These are phyloP conservation scores for Rutstroemia sp. DNA, from an alignment of 2,329 filamentous ascomycete genomes.

Conservation along the genomic window DNA sequence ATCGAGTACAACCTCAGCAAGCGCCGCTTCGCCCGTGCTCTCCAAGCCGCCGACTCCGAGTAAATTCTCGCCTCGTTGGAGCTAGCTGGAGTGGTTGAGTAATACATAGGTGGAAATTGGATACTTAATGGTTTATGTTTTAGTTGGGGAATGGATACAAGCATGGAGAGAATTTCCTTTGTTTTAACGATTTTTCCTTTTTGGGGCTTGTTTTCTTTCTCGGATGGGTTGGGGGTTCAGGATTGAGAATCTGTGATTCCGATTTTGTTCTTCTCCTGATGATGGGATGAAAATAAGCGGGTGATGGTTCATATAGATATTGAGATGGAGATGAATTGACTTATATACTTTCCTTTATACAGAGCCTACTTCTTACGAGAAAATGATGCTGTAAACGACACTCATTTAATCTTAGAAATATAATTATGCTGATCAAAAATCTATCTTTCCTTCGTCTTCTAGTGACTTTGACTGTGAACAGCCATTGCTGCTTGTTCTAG, in stretches of 20 bases:
- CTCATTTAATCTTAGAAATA: not conserved
- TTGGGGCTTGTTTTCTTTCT: not conserved
- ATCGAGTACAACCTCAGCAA: constrained; percentile 42
- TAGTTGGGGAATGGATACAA: not conserved
- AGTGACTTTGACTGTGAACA: not conserved
- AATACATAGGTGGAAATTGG: not conserved
- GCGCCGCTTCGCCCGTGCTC: constrained; percentile 29
- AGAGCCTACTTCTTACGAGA: not conserved
- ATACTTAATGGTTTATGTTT: not conserved
- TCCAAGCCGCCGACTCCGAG: constrained; percentile 13
- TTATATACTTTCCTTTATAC: not conserved
- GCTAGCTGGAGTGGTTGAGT: not conserved
- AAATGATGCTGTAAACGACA: constrained; percentile 1
- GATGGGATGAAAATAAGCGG: not conserved
- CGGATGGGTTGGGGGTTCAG: not conserved
- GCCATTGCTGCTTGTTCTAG: not conserved
- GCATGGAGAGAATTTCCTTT: constrained; percentile 1
- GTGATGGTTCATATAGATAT: not conserved
- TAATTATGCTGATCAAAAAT: constrained; percentile 10
- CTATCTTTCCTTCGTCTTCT: not conserved
- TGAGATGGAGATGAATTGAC: constrained; percentile 1
- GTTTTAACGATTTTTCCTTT: not conserved
- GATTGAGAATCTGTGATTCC: constrained; percentile 3
- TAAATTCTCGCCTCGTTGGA: constrained; percentile 11
- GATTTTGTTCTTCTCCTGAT: not conserved